Evolutionary conservation across 2,329 filamentous ascomycete species (phyloP), one percentile per base, ranked within the genome.

Genomic region (Emergomyces pasteurianus): DNA sequence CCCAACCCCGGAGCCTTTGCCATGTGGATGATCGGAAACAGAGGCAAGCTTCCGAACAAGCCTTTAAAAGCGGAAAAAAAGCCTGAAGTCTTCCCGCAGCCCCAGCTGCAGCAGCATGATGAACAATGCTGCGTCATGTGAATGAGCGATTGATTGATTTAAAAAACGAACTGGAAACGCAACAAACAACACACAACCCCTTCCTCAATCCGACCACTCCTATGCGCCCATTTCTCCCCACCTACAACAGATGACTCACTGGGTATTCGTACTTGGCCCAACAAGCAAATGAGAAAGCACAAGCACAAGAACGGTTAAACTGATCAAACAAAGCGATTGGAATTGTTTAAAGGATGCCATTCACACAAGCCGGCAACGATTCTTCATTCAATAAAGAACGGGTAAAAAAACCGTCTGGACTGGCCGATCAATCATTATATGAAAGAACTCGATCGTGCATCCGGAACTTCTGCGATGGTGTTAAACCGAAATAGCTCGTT

Each of bases 21-120:
- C 2, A 71, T 71, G 66, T 79, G 77, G 77, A 74, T 79, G 74
- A 69, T 75, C 56, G 77, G 77, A 49, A 71, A 52, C 31, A 36
- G 49, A 58, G 64, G 66, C 55, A 63, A 64, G 50, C 67, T 66
- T 53, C 58, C 65, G n/a, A 68, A 67, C 63, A 68, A 73, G 70
- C 66, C 73, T 72, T 74, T 74, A 74, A 79, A 78, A 73, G 71
- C 65, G 70, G 72, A 70, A 72, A 78, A 78, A 74, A 78, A 77
- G 73, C 71, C 75, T 71, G 74, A 76, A 68, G 66, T 68, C 63
- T 65, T 68, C 65, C 31, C 31, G n/a, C 31, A 40, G 52, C 34
- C 34, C 6, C 34, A 26, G 52, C 52, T 23, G 52, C 67, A 67
- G 62, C 67, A 72, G 65, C 68, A 67, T 61, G 64, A 68, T 61